Conservation (phyloP, 2,329 filamentous ascomycete genomes). For the Aspergillus sp. region DNA sequence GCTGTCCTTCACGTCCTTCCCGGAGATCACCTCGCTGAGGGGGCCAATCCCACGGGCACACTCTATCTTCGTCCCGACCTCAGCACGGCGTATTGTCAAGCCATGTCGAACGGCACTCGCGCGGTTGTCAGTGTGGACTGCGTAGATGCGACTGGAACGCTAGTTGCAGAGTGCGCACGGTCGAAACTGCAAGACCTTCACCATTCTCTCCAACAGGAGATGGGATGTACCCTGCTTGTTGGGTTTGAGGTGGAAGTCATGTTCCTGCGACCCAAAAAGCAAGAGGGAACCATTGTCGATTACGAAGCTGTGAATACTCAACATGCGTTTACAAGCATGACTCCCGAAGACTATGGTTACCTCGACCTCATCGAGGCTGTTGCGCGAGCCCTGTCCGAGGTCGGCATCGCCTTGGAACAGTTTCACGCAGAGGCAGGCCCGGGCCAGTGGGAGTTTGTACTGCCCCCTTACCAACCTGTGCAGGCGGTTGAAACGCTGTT, state of each 20-base stretch:
- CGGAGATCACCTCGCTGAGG: no score
- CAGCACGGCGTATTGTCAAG: no score
- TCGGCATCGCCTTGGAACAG: slow-evolving; percentile 16
- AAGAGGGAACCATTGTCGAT: slow-evolving; percentile 9
- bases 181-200: no score
- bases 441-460: slow-evolving; percentile 22
- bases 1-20: no score
- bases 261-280: slow-evolving; percentile 46
- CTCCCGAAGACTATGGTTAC: slow-evolving; percentile 48
- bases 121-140: no score
- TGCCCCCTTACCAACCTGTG: slow-evolving; percentile 14
- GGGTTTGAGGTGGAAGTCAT: slow-evolving; percentile 73
- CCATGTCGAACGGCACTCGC: no score
- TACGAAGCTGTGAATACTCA: slow-evolving; percentile 47
- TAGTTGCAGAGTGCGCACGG: no score
- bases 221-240: slow-evolving; percentile 33
- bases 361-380: slow-evolving; percentile 26
- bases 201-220: no score
- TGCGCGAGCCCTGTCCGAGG: slow-evolving; percentile 6
- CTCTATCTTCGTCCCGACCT: no score
- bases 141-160: no score
- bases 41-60: no score
- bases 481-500: slow-evolving; percentile 18
- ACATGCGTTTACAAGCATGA: slow-evolving; percentile 53
- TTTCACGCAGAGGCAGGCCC: slow-evolving; percentile 20